Evolutionary conservation across 2,329 filamentous ascomycete genomes (phyloP).

Genomic region (Cadophora sp.): DNA sequence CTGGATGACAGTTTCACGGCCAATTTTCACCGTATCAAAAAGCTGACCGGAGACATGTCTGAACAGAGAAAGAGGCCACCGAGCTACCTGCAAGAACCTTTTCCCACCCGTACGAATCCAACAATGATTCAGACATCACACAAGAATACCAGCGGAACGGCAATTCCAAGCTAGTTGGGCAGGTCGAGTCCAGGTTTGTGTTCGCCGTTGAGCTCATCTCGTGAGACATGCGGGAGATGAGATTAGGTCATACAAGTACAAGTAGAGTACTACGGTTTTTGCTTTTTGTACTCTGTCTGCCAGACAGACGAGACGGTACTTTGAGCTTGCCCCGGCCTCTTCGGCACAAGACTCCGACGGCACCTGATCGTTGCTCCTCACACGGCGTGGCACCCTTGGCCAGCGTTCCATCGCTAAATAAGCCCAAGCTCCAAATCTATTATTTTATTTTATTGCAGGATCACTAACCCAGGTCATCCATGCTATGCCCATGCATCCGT

Average conservation of each 20-base stretch:
- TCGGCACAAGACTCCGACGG: constrained; percentile 34
- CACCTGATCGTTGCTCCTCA: constrained; percentile 25
- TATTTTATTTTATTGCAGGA: constrained; percentile 1
- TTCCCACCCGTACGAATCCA: not conserved
- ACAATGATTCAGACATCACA: not conserved
- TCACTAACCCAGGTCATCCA: not conserved
- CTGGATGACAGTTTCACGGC: not conserved
- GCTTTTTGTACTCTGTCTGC: constrained; percentile 1
- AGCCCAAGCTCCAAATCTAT: constrained; percentile 2
- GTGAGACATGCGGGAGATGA: not conserved
- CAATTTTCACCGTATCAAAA: not conserved
- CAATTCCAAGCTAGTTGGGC: not conserved
- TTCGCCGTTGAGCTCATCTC: not conserved
- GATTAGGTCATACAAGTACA: constrained; percentile 14
- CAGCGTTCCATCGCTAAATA: not conserved
- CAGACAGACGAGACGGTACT: constrained; percentile 24
- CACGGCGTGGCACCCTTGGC: constrained; percentile 26
- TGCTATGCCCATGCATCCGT: constrained; percentile 23
- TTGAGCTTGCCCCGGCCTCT: constrained; percentile 21
- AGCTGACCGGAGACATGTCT: constrained; percentile 10
- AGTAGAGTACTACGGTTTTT: too few species aligned
- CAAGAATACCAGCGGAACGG: not conserved
- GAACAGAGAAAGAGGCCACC: not conserved
- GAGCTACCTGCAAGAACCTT: not conserved
- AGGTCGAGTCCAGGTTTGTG: not conserved